Evolutionary conservation across 106 monocot genomes (phyloP).

Genomic region (Platanthera zijinensis): DNA sequence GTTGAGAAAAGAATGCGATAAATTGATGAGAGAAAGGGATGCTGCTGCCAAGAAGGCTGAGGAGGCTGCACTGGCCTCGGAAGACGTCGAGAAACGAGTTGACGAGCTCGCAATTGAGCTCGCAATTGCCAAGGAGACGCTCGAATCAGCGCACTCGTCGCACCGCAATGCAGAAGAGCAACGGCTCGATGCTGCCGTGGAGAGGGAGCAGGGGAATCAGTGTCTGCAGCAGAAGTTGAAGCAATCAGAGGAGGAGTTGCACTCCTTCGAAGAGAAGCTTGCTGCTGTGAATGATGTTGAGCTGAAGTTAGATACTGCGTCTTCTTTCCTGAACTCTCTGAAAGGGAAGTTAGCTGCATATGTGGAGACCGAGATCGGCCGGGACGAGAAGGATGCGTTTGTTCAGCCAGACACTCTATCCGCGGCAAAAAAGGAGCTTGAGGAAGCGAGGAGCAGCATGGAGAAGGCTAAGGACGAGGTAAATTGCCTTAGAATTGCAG

Average conservation of each 20-base stretch:
- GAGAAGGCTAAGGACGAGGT: constrained; percentile 32
- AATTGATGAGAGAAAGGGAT: constrained; percentile 28
- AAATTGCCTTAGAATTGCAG: constrained; percentile 21
- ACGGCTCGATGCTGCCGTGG: constrained; percentile 22
- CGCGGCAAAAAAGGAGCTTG: constrained; percentile 21
- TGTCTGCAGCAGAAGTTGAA: constrained; percentile 26
- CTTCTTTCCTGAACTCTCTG: constrained; percentile 19
- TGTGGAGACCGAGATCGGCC: constrained; percentile 15
- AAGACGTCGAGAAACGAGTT: constrained; percentile 28
- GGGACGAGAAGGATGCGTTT: constrained; percentile 7
- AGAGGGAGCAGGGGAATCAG: constrained; percentile 22
- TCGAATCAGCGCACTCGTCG: constrained; percentile 33
- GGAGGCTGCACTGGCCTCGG: constrained; percentile 25
- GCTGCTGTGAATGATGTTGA: constrained; percentile 23
- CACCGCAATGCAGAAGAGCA: constrained; percentile 47
- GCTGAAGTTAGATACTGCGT: constrained; percentile 29
- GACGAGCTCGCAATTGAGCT: constrained; percentile 43
- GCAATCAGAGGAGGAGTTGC: constrained; percentile 29
- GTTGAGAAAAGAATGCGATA: constrained; percentile 15
- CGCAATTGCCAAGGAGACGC: constrained; percentile 23
- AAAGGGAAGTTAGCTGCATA: constrained; percentile 33
- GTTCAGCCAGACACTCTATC: neutral
- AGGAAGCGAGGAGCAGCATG: constrained; percentile 32
- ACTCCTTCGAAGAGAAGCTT: constrained; percentile 20
- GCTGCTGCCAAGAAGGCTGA: constrained; percentile 25